phyloP scores from a whole-genome alignment of 2,329 filamentous ascomycete genomes.

The Neofusicoccum umdonicola region DNA sequence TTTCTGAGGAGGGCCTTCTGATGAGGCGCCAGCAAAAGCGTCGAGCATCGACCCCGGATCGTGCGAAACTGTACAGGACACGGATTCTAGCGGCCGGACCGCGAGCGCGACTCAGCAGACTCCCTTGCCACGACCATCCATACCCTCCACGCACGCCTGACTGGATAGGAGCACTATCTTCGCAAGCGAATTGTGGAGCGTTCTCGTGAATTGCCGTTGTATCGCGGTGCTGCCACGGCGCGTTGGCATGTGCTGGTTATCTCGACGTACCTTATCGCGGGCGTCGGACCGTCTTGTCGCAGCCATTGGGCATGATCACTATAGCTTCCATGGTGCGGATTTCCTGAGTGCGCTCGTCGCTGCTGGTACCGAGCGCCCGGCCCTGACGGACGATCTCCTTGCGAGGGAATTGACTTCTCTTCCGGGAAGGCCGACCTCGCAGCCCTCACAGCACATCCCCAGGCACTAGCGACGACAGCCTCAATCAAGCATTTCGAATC shows the following conservation, averaged over 20 bases:
- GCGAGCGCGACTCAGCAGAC: constrained; percentile 9
- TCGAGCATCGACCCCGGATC: constrained; percentile 11
- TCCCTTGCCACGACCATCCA: constrained; percentile 5
- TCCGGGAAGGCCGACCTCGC: constrained; percentile 18
- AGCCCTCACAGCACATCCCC: constrained; percentile 5
- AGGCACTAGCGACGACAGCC: constrained; percentile 12
- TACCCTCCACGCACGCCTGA: neutral
- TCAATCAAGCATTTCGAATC: constrained; percentile 9
- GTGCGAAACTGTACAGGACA: constrained; percentile 3
- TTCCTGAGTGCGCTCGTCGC: constrained; percentile 9
- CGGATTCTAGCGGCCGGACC: neutral
- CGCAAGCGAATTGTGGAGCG: constrained; percentile 14
- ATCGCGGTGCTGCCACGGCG: constrained; percentile 11
- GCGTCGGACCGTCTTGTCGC: constrained; percentile 12
- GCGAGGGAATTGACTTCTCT: constrained; percentile 19
- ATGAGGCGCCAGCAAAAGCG: constrained; percentile 4
- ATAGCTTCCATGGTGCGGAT: constrained; percentile 17
- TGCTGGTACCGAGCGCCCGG: constrained; percentile 2
- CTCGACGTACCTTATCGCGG: constrained; percentile 17
- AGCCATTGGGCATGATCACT: constrained; percentile 12
- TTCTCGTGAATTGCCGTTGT: neutral
- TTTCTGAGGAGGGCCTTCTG: neutral
- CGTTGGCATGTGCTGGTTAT: constrained; percentile 16
- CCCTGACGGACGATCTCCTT: constrained; percentile 11
- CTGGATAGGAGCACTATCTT: constrained; percentile 14